These are phyloP conservation scores for Fusarium humuli DNA, from an alignment of 2,329 filamentous ascomycete genomes.

Conservation along the genomic window DNA sequence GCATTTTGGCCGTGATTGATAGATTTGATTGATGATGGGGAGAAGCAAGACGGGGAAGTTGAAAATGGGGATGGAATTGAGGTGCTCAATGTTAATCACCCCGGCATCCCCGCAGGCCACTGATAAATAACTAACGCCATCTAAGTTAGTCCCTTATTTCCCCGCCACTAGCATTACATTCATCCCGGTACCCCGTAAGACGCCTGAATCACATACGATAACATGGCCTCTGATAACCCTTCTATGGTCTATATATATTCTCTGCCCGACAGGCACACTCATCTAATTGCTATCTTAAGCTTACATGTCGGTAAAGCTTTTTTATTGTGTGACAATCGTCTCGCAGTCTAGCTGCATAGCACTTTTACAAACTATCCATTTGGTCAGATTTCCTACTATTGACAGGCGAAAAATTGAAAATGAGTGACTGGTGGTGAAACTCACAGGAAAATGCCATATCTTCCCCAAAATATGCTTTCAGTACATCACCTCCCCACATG, in stretches of 20 bases:
- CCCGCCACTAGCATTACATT: neutral
- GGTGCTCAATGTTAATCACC: neutral
- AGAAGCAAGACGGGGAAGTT: neutral
- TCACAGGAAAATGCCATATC: slow-evolving; percentile 1
- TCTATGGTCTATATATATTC: too few relatives aligned
- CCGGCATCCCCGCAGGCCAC: neutral
- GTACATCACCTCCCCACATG: neutral
- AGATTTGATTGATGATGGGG: neutral
- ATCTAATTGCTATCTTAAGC: neutral
- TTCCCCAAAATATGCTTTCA: neutral
- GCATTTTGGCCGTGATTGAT: neutral
- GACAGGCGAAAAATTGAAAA: too few relatives aligned
- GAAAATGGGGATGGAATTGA: neutral
- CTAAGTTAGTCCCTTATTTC: neutral
- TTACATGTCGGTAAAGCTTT: neutral
- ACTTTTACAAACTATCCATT: neutral
- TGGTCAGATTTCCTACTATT: neutral
- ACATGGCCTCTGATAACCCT: too few relatives aligned
- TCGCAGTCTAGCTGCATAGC: neutral
- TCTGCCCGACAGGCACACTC: too few relatives aligned
- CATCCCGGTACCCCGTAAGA: neutral
- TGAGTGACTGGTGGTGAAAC: neutral
- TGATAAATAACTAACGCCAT: too few relatives aligned
- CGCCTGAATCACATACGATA: too few relatives aligned
- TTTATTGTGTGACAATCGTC: neutral